Percentiles rank a stretch among this genome's conserved stretches.
Evolutionary conservation across 2,329 filamentous ascomycete species (phyloP).

Genomic region (Cryphonectria naterciae): DNA sequence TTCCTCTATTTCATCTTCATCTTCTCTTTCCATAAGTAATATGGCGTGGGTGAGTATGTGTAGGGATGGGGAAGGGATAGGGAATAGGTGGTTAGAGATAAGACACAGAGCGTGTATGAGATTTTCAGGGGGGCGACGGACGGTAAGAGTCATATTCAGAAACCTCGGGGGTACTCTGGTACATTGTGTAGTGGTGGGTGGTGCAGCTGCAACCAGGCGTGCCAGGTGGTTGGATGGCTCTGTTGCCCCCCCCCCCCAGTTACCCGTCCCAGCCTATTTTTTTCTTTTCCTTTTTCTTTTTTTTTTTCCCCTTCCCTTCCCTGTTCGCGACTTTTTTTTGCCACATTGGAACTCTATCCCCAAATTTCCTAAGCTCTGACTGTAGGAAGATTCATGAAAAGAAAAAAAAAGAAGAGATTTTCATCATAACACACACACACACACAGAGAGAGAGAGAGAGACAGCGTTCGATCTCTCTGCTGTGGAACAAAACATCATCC

Average conservation of each 20-base stretch:
- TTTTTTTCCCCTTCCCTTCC: not conserved
- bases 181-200: not conserved
- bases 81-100: not conserved
- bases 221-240: not conserved
- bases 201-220: not conserved
- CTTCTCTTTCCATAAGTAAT: not conserved
- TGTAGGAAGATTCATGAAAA: not conserved
- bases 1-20: not conserved
- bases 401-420: not conserved
- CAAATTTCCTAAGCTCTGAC: not conserved
- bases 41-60: not conserved
- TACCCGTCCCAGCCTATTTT: not conserved
- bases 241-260: not conserved
- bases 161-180: not conserved
- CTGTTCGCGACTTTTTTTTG: not conserved
- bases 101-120: slow-evolving; percentile 6
- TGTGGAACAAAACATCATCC: not conserved
- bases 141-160: slow-evolving; percentile 11
- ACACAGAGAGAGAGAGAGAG: too few relatives aligned
- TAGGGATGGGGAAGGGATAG: not conserved
- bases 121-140: slow-evolving; percentile 2
- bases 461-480: not conserved
- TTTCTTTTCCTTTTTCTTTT: not conserved
- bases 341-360: not conserved
- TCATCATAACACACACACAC: too few relatives aligned